These are phyloP conservation scores for Suillus tomentosus DNA, from an alignment of 768 basidiomycete species.

Conservation along the genomic window DNA sequence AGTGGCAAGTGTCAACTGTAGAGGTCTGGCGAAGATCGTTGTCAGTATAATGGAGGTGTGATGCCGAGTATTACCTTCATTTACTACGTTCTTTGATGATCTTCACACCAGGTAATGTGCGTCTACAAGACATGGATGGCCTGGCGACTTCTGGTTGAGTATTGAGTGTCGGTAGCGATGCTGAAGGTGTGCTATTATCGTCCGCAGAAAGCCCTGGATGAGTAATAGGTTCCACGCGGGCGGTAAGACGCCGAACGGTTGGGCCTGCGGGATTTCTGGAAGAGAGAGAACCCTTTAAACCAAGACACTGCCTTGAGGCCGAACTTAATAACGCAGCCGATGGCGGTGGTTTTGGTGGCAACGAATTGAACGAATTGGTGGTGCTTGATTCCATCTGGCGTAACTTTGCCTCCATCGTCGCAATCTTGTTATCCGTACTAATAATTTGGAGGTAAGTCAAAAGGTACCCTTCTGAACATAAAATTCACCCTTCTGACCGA, in stretches of 20 bases:
- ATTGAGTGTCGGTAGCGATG: background rate
- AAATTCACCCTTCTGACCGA: slow-evolving; percentile 45
- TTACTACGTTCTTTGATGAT: slow-evolving; percentile 27
- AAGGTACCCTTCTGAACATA: slow-evolving; percentile 5
- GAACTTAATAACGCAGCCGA: background rate
- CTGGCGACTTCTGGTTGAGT: background rate
- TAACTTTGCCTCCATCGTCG: slow-evolving; percentile 94
- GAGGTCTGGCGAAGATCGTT: slow-evolving; percentile 1
- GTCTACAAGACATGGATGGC: slow-evolving; percentile 9
- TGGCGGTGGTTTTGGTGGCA: slow-evolving; percentile 26
- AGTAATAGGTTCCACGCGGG: background rate
- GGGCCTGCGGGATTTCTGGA: background rate
- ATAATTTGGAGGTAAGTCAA: slow-evolving; percentile 20
- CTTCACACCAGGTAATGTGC: slow-evolving; percentile 35
- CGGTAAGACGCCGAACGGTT: background rate
- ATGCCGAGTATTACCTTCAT: slow-evolving; percentile 15
- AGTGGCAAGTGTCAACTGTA: background rate
- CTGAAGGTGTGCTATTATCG: background rate
- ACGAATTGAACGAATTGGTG: slow-evolving; percentile 12
- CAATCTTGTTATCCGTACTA: slow-evolving; percentile 88
- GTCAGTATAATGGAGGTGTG: slow-evolving; percentile 4
- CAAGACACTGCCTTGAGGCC: background rate
- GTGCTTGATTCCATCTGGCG: slow-evolving; percentile 62
- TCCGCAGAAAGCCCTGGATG: background rate
- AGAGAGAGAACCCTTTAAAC: background rate